Base-by-base conservation (phyloP, 495 filamentous ascomycete species). In the Aspergillus carlsbadensis region DNA sequence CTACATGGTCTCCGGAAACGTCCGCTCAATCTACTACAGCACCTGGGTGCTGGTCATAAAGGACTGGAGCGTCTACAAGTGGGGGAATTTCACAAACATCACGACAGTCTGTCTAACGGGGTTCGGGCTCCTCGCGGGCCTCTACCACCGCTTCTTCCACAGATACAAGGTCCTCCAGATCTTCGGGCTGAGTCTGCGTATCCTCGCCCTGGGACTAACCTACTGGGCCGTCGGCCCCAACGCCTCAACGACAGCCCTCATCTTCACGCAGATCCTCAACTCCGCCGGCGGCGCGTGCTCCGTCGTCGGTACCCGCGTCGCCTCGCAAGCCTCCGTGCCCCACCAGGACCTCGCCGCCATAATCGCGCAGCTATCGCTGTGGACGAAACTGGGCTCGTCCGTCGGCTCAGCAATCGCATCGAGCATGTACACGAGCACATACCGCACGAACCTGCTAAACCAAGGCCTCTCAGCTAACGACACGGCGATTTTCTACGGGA, bases 261-360 rank as follows among this genome's bases (percentile, higher is more conserved):
- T 29, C 26, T 29, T 29, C 26, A 48, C 40, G 18, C 46, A 7
- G 52, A 57, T 63, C 10, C 56, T 59, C 21, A 39, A 56, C 42
- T 40, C 52, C 24, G 22, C 56, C 26, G 56, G 56, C 22, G 53
- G 61, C 36, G 45, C 61, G 41, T 49, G 55, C 22, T 54, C 57
- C 17, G 60, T 59, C 6, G 52, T 61, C 5, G 59, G 59, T n/a
- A 31, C 59, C 7, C 59, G 54, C 20, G 54, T 61, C 22, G 56
- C 39, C 44, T 58, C 60, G 1, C 44, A 58, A 26, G 55, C 55
- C 18, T 62, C 55, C 3, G 60, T 62, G 4, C 55, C 60, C 10
- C 55, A 62, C 22, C 55, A 62, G 18, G 60, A 58, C 36, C 26
- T 62, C 33, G 60, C 60, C 8, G 39, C 47, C 14, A 44, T 53